A percentile compares a stretch with the other conserved stretches of the same genome.
Evolutionary conservation across 208 protist species (phyloP).

Genomic region (Novymonas esmeraldas): DNA sequence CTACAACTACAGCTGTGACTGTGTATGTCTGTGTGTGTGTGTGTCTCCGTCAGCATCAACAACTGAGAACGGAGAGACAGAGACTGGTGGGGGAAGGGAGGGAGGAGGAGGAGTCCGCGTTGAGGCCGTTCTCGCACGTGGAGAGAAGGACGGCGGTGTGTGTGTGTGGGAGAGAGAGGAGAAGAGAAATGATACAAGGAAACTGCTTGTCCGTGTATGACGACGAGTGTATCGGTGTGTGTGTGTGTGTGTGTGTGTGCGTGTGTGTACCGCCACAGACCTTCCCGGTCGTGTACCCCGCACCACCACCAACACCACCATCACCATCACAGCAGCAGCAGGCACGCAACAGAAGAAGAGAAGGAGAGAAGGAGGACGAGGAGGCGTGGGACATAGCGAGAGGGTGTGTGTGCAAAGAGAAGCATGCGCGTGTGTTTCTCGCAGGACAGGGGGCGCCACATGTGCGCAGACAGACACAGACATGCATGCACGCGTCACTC

Average conservation of each 20-base stretch:
- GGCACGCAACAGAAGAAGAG: not conserved
- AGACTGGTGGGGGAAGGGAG: not conserved
- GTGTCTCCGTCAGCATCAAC: conserved; percentile 3
- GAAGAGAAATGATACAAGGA: too few relatives aligned
- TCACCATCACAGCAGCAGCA: too few relatives aligned
- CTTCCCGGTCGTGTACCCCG: too few relatives aligned
- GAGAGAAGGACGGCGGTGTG: too few relatives aligned
- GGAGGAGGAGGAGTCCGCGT: not conserved
- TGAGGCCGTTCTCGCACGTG: too few relatives aligned
- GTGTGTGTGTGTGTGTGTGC: conserved; percentile 18
- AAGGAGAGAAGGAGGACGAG: not conserved
- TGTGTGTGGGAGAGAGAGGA: too few relatives aligned
- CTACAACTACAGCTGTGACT: not conserved
- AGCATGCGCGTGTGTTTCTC: too few relatives aligned
- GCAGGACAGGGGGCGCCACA: too few relatives aligned
- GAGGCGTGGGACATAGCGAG: too few relatives aligned
- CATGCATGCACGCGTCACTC: not conserved
- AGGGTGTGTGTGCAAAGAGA: too few relatives aligned
- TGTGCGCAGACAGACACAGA: not conserved
- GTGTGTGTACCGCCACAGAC: conserved; percentile 13
- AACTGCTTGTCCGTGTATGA: not conserved
- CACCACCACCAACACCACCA: too few relatives aligned
- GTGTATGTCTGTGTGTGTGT: conserved; percentile 13
- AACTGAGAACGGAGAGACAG: not conserved
- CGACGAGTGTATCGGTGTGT: not conserved